Percentiles rank a stretch among this genome's conserved stretches.
Evolutionary conservation across 805 yeast species (phyloP).

Genomic region (Candida quercuum): DNA sequence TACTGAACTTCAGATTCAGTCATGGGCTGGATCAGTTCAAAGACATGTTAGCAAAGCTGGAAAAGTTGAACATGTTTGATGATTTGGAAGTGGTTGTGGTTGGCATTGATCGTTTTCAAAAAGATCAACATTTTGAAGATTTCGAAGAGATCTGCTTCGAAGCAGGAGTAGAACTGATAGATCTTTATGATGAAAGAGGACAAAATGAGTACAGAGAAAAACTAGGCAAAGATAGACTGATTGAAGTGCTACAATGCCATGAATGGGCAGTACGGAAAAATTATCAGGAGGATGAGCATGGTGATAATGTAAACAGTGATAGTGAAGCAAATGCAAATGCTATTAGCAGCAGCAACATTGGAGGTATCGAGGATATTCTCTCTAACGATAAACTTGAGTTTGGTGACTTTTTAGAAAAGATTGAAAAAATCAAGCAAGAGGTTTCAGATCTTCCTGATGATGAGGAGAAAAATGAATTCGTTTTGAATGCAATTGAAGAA

Average conservation of each 20-base stretch:
- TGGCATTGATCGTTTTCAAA: slow-evolving; percentile 23
- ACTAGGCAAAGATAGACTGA: slow-evolving; percentile 36
- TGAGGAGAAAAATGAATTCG: neutral
- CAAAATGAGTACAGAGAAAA: slow-evolving; percentile 38
- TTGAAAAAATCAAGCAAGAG: slow-evolving; percentile 2
- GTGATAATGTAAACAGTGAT: neutral
- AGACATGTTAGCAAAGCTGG: neutral
- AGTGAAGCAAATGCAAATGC: neutral
- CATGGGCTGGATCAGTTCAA: neutral
- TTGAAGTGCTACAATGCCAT: slow-evolving; percentile 43
- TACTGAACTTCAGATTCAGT: neutral
- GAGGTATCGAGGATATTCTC: neutral
- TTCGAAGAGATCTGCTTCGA: slow-evolving; percentile 33
- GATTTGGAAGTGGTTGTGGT: slow-evolving; percentile 19
- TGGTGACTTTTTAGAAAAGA: neutral
- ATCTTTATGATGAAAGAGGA: slow-evolving; percentile 27
- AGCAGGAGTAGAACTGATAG: slow-evolving; percentile 36
- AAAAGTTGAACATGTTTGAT: slow-evolving; percentile 3
- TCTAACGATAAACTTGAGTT: neutral
- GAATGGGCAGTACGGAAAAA: slow-evolving; percentile 33
- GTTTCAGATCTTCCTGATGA: neutral
- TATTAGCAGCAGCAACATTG: too few species aligned
- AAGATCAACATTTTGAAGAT: slow-evolving; percentile 15
- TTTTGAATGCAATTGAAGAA: slow-evolving; percentile 7
- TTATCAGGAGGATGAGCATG: neutral